Evolutionary conservation across 176 grass and related monocot species (phyloP).

Genomic region (Carex scoparia): DNA sequence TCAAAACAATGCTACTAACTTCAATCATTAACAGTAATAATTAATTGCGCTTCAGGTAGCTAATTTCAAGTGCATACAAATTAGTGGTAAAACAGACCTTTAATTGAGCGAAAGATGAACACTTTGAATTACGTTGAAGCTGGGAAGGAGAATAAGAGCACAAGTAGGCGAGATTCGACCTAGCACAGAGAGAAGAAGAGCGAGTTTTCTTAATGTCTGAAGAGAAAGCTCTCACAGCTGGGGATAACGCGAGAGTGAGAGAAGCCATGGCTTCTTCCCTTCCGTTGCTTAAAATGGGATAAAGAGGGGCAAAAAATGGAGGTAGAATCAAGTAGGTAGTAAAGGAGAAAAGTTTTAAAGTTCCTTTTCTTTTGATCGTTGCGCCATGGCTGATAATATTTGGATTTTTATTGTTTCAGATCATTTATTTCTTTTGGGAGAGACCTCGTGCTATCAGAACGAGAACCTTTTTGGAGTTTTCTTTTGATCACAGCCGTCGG

Average conservation of each 20-base stretch:
- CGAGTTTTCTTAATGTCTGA: not conserved
- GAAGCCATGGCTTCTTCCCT: slow-evolving; percentile 17
- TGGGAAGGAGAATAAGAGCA: not conserved
- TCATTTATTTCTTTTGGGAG: not conserved
- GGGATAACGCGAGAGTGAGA: slow-evolving; percentile 17
- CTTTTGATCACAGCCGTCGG: too few relatives aligned
- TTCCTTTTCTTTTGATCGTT: not conserved
- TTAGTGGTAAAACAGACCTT: not conserved
- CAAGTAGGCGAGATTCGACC: not conserved
- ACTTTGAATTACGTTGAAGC: not conserved
- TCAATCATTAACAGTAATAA: not conserved
- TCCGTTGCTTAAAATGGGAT: slow-evolving; percentile 12
- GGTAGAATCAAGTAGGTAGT: not conserved
- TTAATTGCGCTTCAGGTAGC: not conserved
- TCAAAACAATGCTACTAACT: not conserved
- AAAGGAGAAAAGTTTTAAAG: not conserved
- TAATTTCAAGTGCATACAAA: not conserved
- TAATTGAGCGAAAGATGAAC: not conserved
- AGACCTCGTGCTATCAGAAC: too few relatives aligned
- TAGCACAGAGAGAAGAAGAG: not conserved
- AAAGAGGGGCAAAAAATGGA: not conserved
- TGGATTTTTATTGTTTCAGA: not conserved
- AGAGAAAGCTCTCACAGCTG: slow-evolving; percentile 9
- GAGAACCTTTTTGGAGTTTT: too few relatives aligned
- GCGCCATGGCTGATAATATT: not conserved